These are phyloP conservation scores for Solanum peruvianum DNA, from an alignment of 257 asterid genomes.

Conservation along the genomic window DNA sequence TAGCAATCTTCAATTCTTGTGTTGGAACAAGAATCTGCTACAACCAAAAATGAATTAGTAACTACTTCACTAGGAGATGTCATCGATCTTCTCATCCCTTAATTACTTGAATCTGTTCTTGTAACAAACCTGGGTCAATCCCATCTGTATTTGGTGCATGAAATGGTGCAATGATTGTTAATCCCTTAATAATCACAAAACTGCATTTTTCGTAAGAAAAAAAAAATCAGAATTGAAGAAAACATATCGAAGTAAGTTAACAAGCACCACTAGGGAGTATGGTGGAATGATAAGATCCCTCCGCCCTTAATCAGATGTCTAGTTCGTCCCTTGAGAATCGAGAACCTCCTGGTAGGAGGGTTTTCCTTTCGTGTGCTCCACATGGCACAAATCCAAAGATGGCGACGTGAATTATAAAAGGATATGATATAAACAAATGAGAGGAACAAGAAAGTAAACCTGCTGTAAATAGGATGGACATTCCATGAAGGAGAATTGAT, in stretches of 20 bases:
- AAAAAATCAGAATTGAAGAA: background rate
- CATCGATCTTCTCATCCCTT: background rate
- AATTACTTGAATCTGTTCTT: background rate
- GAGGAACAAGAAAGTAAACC: constrained; percentile 10
- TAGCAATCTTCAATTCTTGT: constrained; percentile 46
- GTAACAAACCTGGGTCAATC: constrained; percentile 55
- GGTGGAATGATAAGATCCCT: background rate
- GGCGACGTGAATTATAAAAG: background rate
- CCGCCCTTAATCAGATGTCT: background rate
- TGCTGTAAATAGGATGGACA: constrained; percentile 70
- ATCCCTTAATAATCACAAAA: constrained; percentile 38
- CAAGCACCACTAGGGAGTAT: background rate
- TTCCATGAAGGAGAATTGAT: constrained; percentile 70
- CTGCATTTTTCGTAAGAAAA: constrained; percentile 1
- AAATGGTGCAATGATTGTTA: constrained; percentile 48
- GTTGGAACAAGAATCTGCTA: constrained; percentile 58
- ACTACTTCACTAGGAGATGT: background rate
- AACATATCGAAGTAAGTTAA: background rate
- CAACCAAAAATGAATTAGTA: background rate
- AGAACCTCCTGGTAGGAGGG: background rate
- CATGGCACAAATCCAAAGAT: background rate
- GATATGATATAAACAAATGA: background rate
- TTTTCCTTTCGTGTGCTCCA: background rate
- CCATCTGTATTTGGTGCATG: constrained; percentile 66
- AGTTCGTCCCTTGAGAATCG: background rate